Evolutionary conservation across 2,329 filamentous ascomycete species (phyloP), one percentile per base, ranked within the genome.

Genomic region (Microdochium paspali): DNA sequence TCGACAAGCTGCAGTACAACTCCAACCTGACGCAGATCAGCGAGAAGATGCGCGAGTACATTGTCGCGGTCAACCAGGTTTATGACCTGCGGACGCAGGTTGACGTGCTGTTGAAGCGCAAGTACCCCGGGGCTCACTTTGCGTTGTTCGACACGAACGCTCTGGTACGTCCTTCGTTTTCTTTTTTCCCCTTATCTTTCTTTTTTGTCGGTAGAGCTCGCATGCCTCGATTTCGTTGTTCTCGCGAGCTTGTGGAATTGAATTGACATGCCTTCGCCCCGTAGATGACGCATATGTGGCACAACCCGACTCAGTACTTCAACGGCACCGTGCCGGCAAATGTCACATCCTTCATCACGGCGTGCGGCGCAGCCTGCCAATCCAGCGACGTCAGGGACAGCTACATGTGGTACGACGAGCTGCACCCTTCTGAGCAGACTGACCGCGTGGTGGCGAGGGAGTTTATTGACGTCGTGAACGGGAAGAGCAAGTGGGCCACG

Each of bases 351-450:
- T 73, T 62, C 24, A 64, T 66, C 20, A 61, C 71, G 26, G 61
- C 70, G n/a, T 79, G 77, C 51, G 46, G 47, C 13, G 40, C 28
- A 26, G 24, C 67, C 44, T 76, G 73, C 53, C 56, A 54, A 48
- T 51, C 54, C 24, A 49, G 53, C 12, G 35, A 61, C 2, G 65
- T 60, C 42, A 61, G 64, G 21, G 74, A 79, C 55, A 72, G 68
- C 32, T 81, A 68, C 53, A 47, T 78, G 57, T 81, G 77, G 76
- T 80, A 65, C 53, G 76, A 82, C 57, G 67, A 72, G 50, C 56
- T 82, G 59, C 79, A 82, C 62, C 76, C 77, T 2, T 73, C 71
- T 40, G 71, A 79, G 64, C 72, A 77, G 61, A 70, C 74, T 2
- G 68, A 72, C 47, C 61, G 74, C 21, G 61, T 78, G 30, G 67